phyloP scores from a whole-genome alignment of 2,329 filamentous ascomycete species.

The Davidsoniella neocaledoniae region DNA sequence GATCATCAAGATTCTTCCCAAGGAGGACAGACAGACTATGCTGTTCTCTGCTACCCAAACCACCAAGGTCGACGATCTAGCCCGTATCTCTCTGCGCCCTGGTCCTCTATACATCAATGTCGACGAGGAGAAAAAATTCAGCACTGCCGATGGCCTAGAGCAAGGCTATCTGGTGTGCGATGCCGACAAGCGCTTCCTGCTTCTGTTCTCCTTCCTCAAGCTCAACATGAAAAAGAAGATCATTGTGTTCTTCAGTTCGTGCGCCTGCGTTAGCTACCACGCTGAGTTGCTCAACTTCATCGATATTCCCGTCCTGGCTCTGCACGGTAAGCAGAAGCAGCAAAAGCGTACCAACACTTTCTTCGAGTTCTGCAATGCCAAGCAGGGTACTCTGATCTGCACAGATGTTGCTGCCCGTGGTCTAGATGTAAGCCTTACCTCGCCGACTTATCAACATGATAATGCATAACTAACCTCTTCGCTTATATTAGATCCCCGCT shows the following conservation, averaged over 20 bases:
- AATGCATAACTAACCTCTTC: background rate
- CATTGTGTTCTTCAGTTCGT: constrained; percentile 89
- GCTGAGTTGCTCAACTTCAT: constrained; percentile 94
- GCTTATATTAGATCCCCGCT: constrained; percentile 50
- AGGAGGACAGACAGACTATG: constrained; percentile 80
- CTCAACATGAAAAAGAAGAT: constrained; percentile 83
- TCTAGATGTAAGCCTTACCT: constrained; percentile 47
- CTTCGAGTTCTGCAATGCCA: constrained; percentile 73
- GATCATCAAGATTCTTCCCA: constrained; percentile 85
- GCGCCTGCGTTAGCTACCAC: constrained; percentile 90
- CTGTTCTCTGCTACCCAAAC: constrained; percentile 98
- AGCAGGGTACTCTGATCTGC: constrained; percentile 77
- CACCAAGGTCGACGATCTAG: constrained; percentile 94
- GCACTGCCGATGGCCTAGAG: constrained; percentile 83
- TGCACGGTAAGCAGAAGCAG: constrained; percentile 95
- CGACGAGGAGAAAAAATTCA: constrained; percentile 74
- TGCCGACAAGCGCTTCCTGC: constrained; percentile 78
- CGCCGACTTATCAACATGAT: background rate
- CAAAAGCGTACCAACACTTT: constrained; percentile 98
- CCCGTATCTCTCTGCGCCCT: constrained; percentile 76
- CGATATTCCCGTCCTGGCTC: constrained; percentile 70
- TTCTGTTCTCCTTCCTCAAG: constrained; percentile 90
- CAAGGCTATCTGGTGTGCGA: constrained; percentile 94
- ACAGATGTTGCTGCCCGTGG: constrained; percentile 93
- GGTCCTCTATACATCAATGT: constrained; percentile 96